Evolutionary conservation across 2,329 filamentous ascomycete genomes (phyloP).

Genomic region (Botrytis hyacinthi): DNA sequence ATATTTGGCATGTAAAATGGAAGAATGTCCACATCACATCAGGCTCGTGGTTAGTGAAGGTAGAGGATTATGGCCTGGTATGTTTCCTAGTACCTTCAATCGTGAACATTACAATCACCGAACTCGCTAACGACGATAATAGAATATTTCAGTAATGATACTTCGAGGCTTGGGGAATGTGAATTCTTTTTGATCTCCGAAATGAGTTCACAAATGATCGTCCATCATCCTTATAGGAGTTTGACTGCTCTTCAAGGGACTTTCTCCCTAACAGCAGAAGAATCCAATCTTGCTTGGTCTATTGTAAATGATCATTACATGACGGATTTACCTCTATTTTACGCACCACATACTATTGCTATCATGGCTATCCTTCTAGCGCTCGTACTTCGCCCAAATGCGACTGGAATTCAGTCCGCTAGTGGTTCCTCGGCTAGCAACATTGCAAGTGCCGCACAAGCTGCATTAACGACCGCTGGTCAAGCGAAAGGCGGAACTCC

Average conservation of each 20-base stretch:
- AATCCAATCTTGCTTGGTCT: constrained; percentile 63
- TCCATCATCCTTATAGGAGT: constrained; percentile 71
- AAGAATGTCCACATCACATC: constrained; percentile 96
- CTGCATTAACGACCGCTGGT: constrained; percentile 35
- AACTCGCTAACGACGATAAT: constrained; percentile 23
- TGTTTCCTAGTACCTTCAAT: neutral
- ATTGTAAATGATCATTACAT: constrained; percentile 74
- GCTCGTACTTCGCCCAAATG: constrained; percentile 62
- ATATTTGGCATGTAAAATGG: constrained; percentile 96
- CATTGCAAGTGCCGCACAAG: constrained; percentile 38
- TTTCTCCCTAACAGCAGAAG: constrained; percentile 61
- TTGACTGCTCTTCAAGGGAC: constrained; percentile 60
- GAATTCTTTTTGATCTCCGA: constrained; percentile 73
- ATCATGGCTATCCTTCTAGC: constrained; percentile 68
- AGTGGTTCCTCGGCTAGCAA: constrained; percentile 39
- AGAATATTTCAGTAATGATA: constrained; percentile 63
- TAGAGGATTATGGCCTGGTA: constrained; percentile 75
- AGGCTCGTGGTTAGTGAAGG: constrained; percentile 85
- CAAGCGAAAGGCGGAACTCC: constrained; percentile 30
- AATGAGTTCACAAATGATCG: constrained; percentile 70
- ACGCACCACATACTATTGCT: constrained; percentile 67
- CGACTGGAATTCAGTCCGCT: constrained; percentile 44
- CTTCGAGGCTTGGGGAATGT: constrained; percentile 69
- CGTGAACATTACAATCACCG: neutral
- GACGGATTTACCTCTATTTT: constrained; percentile 66